Evolutionary conservation across 2,329 filamentous ascomycete species (phyloP), one percentile per base, ranked within the genome.

Genomic region (Apiospora kogelbergensis): DNA sequence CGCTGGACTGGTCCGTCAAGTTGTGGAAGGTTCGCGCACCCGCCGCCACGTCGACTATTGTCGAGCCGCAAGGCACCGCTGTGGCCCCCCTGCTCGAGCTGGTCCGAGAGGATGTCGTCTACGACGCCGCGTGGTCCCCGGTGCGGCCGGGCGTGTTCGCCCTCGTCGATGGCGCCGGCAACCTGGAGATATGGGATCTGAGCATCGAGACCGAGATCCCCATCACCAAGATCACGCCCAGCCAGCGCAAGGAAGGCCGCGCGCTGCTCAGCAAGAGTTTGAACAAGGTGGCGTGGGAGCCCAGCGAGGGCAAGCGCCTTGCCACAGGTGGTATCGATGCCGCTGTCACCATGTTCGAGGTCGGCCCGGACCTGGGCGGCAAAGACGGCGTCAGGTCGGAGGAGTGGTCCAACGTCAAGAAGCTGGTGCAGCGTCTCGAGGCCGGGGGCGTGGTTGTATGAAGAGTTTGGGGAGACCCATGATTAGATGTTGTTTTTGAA

Each of bases 1-100:
- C 93, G 57, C 86, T 99, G 9, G 96, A 99, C 83, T 99, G 96
- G 96, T 97, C 92, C 74, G 94, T 98, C 74, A 98, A 97, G 82
- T 85, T 99, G 20, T 99, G 96, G 96, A 96, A 96, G 80, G 92
- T 97, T 17, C 92, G 94, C 48, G 91, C 93, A 1, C 93, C 93
- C 1, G 91, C 92, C 0, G 91, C 91, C 2, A 91, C 89, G 5
- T 89, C 89, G 20, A 91, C 91, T 0, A 85, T 86, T 33, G 85
- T 83, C 15, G 80, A 82, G 30, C 77, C 76, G 46, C 76, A 76
- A 9, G 84, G 88, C 72, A 82, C 84, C 53, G 79, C 81, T 42
- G 90, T 95, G 40, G 81, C 87, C 2, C 96, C 96, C 0, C 85
- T 99, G 33, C 86, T 98, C 15, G 94, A 98, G 72, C 94, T 99